These are phyloP conservation scores for Penicillium desertorum DNA, from an alignment of 495 filamentous ascomycete genomes.

Conservation along the genomic window DNA sequence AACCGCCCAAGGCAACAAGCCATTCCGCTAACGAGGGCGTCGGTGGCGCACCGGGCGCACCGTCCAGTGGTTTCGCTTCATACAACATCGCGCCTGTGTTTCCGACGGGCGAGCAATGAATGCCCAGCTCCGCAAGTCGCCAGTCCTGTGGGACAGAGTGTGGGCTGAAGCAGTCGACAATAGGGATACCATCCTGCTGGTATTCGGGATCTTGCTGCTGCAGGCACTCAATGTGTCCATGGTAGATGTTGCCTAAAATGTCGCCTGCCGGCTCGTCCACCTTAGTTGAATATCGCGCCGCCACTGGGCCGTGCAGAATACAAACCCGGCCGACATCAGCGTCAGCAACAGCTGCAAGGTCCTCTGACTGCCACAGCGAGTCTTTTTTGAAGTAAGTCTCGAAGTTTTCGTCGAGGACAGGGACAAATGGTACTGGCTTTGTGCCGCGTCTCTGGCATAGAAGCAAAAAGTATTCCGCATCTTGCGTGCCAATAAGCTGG, in stretches of 20 bases:
- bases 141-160: too few species aligned
- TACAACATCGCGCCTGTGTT: too few species aligned
- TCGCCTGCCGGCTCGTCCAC: conserved; percentile 91
- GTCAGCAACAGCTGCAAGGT: conserved; percentile 36
- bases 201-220: conserved; percentile 59
- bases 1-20: conserved; percentile 84
- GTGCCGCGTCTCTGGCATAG: conserved; percentile 15
- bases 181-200: conserved; percentile 71
- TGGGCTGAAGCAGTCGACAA: conserved; percentile 85
- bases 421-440: conserved; percentile 39
- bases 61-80: conserved; percentile 62
- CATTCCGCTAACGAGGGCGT: conserved; percentile 41
- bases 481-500: neutral
- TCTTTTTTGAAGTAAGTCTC: conserved; percentile 49
- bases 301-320: conserved; percentile 61
- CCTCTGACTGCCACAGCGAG: conserved; percentile 46
- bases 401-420: conserved; percentile 38
- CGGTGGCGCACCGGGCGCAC: conserved; percentile 36
- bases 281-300: conserved; percentile 81
- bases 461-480: conserved; percentile 5
- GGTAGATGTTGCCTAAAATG: conserved; percentile 85
- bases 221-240: conserved; percentile 75
- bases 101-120: too few species aligned
- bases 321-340: too few species aligned
- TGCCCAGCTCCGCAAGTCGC: conserved; percentile 44